Base-by-base conservation (phyloP, 768 basidiomycete species). In the Sporobolomyces roseus region DNA sequence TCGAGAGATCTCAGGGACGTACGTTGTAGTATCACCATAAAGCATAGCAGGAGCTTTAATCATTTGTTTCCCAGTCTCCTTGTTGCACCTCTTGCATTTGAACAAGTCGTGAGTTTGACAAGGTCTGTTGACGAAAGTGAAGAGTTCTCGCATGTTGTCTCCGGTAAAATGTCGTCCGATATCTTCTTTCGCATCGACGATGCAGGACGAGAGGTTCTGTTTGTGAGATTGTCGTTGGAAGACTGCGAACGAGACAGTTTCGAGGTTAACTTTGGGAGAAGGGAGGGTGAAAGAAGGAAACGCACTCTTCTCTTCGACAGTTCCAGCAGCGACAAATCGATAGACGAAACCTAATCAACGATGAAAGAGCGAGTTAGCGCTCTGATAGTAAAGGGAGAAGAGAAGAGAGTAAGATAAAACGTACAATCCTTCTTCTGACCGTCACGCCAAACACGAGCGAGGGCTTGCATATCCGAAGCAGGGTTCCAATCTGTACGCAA, bases 341-440 rank as follows among this genome's bases (percentile, higher is more conserved):
- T 98, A 99, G 5, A 98, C 94, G 74, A 99, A 99, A 76, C 92
- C 91, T 94, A 23, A 51, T 21, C 21, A 50, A 16, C 56, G 21
- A 43, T 3, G 21, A 10, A 46, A 13, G 6, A 7, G 23, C 21
- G 21, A 61, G 41, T 38, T 27, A 23, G 38, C 27, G n/a, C n/a
- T n/a, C n/a, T n/a, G n/a, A n/a, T 10, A 25, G 38, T 23, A 0
- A 16, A 38, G 21, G 17, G 25, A 27, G 29, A 33, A 13, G 0
- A 14, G 19, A 25, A 21, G 29, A 25, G 7, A 21, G 14, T 30
- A 49, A 21, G 23, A 30, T 0, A 27, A 36, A 29, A 77, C 89
- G 61, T 76, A 93, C 94, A 99, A 80, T 96, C 93, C 85, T 98
- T 98, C 85, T 96, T 99, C 79, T 98, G 94, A 0, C 94, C 94